Percentiles rank a stretch among this genome's conserved stretches.
Conservation (phyloP, 1,139 yeast genomes). For the Yamadazyma trypodendri region DNA sequence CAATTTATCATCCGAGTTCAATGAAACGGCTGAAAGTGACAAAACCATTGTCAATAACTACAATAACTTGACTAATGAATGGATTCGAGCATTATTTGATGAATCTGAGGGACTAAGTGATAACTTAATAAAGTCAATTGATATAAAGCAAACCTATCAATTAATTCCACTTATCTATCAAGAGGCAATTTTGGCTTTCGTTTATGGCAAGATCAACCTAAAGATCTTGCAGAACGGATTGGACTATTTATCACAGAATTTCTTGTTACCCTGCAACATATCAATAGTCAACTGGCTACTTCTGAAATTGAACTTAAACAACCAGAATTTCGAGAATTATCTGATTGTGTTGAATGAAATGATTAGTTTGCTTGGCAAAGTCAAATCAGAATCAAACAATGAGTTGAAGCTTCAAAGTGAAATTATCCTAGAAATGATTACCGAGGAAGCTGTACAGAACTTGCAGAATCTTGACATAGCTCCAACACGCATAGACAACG, state of each 20-base stretch:
- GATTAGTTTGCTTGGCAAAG: conserved; percentile 20
- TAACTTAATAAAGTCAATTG: conserved; percentile 66
- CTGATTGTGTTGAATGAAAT: conserved; percentile 15
- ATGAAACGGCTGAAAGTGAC: conserved; percentile 25
- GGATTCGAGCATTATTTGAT: conserved; percentile 82
- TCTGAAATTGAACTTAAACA: conserved; percentile 14
- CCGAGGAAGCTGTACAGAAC: not conserved
- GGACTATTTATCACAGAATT: conserved; percentile 44
- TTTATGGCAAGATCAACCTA: conserved; percentile 46
- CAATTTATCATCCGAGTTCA: conserved; percentile 24
- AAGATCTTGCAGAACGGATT: conserved; percentile 39
- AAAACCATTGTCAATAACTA: conserved; percentile 33
- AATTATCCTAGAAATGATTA: conserved; percentile 9
- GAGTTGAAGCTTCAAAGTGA: conserved; percentile 14
- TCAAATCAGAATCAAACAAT: conserved; percentile 17
- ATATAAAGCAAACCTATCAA: conserved; percentile 65
- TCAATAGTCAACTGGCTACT: conserved; percentile 37
- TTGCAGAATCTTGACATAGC: conserved; percentile 3
- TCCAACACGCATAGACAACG: conserved; percentile 3
- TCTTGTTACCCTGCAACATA: conserved; percentile 40
- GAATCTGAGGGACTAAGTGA: conserved; percentile 83
- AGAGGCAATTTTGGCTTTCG: conserved; percentile 67
- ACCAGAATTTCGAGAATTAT: conserved; percentile 11
- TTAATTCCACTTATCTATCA: conserved; percentile 73
- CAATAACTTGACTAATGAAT: conserved; percentile 58